These are phyloP conservation scores for Cutaneotrichosporon sp. DNA, from an alignment of 1,284 basidiomycete species.

Conservation along the genomic window DNA sequence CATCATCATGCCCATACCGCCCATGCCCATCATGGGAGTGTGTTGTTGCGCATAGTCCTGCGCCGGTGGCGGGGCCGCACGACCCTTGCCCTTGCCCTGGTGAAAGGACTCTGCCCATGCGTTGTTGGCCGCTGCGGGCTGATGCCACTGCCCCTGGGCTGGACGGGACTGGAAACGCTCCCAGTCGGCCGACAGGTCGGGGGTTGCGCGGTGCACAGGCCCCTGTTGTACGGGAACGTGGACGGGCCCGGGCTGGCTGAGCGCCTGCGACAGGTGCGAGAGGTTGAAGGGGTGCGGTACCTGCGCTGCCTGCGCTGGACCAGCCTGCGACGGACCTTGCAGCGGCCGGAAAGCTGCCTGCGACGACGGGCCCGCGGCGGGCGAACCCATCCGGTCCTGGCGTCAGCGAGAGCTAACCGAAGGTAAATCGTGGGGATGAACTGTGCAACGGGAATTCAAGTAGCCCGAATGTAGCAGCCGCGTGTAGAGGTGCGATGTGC, in stretches of 20 bases:
- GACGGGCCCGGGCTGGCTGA: conserved; percentile 23
- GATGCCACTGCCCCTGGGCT: conserved; percentile 25
- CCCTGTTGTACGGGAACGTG: conserved; percentile 8
- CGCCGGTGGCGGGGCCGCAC: conserved; percentile 18
- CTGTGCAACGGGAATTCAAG: neutral
- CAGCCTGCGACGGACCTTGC: conserved; percentile 15
- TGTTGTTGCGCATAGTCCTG: conserved; percentile 12
- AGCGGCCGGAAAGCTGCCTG: conserved; percentile 24
- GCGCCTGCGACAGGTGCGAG: conserved; percentile 44
- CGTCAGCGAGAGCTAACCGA: conserved; percentile 9
- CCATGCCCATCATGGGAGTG: conserved; percentile 15
- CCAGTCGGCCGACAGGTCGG: conserved; percentile 23
- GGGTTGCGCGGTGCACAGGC: neutral
- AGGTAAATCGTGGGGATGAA: neutral
- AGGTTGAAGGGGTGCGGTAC: conserved; percentile 49
- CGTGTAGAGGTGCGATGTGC: neutral
- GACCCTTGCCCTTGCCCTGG: conserved; percentile 32
- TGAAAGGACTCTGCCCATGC: conserved; percentile 23
- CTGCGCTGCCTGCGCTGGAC: conserved; percentile 16
- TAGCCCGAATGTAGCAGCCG: too few species aligned
- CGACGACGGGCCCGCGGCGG: conserved; percentile 18
- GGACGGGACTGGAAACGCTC: conserved; percentile 18
- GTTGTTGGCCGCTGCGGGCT: conserved; percentile 6
- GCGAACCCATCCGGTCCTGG: conserved; percentile 23
- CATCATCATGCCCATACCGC: conserved; percentile 12